These are phyloP conservation scores for Glycine soja DNA, from an alignment of 306 rosid genomes.

Conservation along the genomic window DNA sequence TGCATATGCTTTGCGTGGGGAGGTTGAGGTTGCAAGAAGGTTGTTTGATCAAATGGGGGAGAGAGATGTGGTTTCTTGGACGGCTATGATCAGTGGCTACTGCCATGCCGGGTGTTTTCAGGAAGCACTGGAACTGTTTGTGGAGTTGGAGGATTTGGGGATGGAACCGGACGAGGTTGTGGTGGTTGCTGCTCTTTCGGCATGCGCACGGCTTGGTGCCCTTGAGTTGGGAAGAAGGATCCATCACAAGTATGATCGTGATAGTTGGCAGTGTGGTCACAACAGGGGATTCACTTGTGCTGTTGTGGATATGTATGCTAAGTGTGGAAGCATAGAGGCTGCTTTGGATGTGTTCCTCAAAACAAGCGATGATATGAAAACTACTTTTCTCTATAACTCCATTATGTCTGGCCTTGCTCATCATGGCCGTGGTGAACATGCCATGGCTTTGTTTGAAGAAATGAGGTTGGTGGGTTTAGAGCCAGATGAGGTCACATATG, in stretches of 20 bases:
- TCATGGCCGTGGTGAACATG: slow-evolving; percentile 55
- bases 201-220: slow-evolving; percentile 54
- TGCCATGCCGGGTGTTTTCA: slow-evolving; percentile 47
- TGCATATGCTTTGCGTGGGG: slow-evolving; percentile 51
- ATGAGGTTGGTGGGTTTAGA: slow-evolving; percentile 50
- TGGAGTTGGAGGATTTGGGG: slow-evolving; percentile 50
- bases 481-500: slow-evolving; percentile 55
- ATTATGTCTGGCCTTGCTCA: slow-evolving; percentile 63
- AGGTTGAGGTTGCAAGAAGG: slow-evolving; percentile 53
- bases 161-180: slow-evolving; percentile 50
- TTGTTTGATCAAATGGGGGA: slow-evolving; percentile 51
- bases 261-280: slow-evolving; percentile 33
- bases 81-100: slow-evolving; percentile 56
- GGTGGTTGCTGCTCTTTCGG: slow-evolving; percentile 55
- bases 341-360: slow-evolving; percentile 55
- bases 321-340: slow-evolving; percentile 54
- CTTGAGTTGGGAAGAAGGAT: slow-evolving; percentile 58
- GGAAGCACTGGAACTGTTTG: slow-evolving; percentile 58
- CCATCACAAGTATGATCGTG: slow-evolving; percentile 52
- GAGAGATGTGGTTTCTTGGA: slow-evolving; percentile 55
- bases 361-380: slow-evolving; percentile 44
- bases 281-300: slow-evolving; percentile 45
- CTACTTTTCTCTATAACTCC: slow-evolving; percentile 53
- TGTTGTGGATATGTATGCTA: slow-evolving; percentile 60
- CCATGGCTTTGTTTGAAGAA: slow-evolving; percentile 47